Evolutionary conservation across 73 alveolate species (phyloP), one percentile per base, ranked within the genome.

Genomic region (Uronychia binucleata): DNA sequence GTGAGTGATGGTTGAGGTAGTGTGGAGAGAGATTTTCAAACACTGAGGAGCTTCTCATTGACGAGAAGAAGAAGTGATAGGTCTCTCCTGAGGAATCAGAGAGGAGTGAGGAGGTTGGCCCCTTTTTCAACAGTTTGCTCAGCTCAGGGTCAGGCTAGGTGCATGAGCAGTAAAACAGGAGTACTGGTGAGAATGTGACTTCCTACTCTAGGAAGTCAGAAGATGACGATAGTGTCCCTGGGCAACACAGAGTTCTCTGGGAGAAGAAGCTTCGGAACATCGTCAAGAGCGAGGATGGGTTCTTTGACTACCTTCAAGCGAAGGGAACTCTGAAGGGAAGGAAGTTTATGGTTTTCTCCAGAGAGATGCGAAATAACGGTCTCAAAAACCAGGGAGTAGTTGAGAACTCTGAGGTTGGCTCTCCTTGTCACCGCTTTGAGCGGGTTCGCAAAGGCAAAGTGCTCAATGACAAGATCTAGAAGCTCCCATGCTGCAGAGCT

Each of bases 1-100:
- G 67, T 46, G 67, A 46, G 67, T 46, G 67, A 46, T 46, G 67
- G 67, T 46, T 46, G 67, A 46, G 67, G 67, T 46, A 46, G 67
- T 46, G 67, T 46, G 67, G 67, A 46, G 67, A 19, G 67, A 46
- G 67, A 46, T 46, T 19, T 46, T 46, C 5, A n/a, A n/a, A n/a
- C n/a, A n/a, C n/a, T n/a, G 5, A 19, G 67, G 19, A 11, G 67
- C 19, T 19, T 11, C 19, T 46, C 67, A 46, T 46, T 46, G 5
- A 46, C 5, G 67, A 11, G 19, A 46, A 46, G 5, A 46, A 46
- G 5, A 46, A 46, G 19, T 46, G 67, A 19, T 11, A 46, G 67
- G 67, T 46, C 67, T 46, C 5, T 46, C 19, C 19, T 46, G 67
- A 46, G 67, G 67, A 46, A 46, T 46, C n/a, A 46, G 67, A 46